phyloP scores from a whole-genome alignment of 148 eudicot species.

The Rhododendron griersonianum region DNA sequence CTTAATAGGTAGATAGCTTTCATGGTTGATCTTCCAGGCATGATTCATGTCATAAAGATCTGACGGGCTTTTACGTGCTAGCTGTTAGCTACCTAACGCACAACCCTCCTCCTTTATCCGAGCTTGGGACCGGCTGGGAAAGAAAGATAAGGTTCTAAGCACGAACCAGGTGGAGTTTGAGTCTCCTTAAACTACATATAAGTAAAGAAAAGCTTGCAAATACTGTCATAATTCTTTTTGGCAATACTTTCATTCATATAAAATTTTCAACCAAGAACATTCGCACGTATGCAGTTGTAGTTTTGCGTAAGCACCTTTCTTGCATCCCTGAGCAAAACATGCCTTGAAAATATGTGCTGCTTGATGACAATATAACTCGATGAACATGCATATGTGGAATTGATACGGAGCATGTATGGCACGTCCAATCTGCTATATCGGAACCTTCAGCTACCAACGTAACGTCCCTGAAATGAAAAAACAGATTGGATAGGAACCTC shows the following conservation, averaged over 20 bases:
- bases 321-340: conserved; percentile 85
- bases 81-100: too few relatives aligned
- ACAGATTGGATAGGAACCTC: conserved; percentile 13
- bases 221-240: not conserved
- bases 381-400: conserved; percentile 77
- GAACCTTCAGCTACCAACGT: conserved; percentile 58
- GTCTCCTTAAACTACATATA: not conserved
- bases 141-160: too few relatives aligned
- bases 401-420: conserved; percentile 41
- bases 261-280: not conserved
- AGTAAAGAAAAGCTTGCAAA: not conserved
- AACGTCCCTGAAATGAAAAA: conserved; percentile 54
- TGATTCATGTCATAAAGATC: too few relatives aligned
- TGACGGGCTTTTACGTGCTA: too few relatives aligned
- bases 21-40: too few relatives aligned
- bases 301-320: conserved; percentile 54
- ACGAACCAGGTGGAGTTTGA: not conserved
- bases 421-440: conserved; percentile 36
- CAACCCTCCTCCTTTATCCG: too few relatives aligned
- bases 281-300: not conserved
- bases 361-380: conserved; percentile 54
- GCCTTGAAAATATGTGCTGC: conserved; percentile 62
- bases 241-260: not conserved
- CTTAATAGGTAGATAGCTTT: too few relatives aligned
- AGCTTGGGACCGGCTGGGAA: too few relatives aligned